Evolutionary conservation across 345 rosid species (phyloP), one percentile per base, ranked within the genome.

Genomic region (thale cress (Arabidopsis thaliana)): DNA sequence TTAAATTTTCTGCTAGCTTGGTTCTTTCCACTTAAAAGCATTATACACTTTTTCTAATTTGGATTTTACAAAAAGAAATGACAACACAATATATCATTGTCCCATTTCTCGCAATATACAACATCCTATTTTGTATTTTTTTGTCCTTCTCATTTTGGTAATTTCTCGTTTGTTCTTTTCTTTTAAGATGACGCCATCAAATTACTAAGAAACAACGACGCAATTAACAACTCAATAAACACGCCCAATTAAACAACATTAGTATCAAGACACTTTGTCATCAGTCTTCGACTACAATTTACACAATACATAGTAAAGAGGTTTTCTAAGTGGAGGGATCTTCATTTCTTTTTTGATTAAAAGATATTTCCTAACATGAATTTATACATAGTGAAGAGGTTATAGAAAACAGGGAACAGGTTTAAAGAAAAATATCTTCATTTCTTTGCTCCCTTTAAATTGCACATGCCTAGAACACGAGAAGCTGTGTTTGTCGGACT

Each of bases 1-100:
- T 5, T 0, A 4, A 52, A 37, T 11, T 4, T 11, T 24, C 9
- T 51, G 24, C 5, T 22, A 62, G 45, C 22, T 52, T 53, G 22
- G 9, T 9, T 53, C 20, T 49, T 45, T 44, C 34, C 56, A 42
- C 57, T 12, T 41, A 22, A 63, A 63, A 44, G 56, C 57, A 16
- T 28, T 16, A 11, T 16, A 46, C 7, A 57, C 59, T 48, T 58
- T 74, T n/a, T 10, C 3, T 36, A 34, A 20, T 40, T 67, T 67
- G 79, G 63, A 60, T 14, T 60, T 33, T 51, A 25, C 20, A 33
- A 59, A 59, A 28, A 45, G 33, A 52, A 68, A 68, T 33, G 79
- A 76, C 79, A 41, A 42, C 74, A 68, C 69, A 60, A 42, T 51
- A 28, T 59, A 32, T 75, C 79, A 40, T 42, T 68, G 48, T 67